Base-by-base conservation (phyloP, 2,329 filamentous ascomycete species). In the Sarocladiaceae sp. region DNA sequence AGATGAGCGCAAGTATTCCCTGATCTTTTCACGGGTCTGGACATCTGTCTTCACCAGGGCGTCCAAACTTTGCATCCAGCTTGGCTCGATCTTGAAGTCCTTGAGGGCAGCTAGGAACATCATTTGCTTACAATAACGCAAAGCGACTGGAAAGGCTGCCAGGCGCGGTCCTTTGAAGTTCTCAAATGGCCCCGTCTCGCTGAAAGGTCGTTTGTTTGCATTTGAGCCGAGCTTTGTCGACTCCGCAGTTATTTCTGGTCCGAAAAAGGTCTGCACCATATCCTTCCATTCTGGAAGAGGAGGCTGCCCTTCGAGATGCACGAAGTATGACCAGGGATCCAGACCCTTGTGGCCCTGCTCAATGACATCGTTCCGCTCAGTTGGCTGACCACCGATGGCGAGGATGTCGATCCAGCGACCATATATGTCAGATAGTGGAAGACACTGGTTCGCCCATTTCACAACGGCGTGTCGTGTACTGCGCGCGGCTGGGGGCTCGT, bases 291-390 rank as follows among this genome's bases (percentile, higher is more conserved):
- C 70, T 2, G 76, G 82, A 15, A 79, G 50, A 54, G 64, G 39
- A 3, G 70, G 64, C 36, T 67, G 68, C 31, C 61, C 62, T n/a
- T 67, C 71, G 36, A 73, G 69, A 36, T 79, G 73, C 20, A 71
- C 70, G 50, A 69, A 70, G 54, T 75, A 73, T 0, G 72, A 78
- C 77, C 77, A 80, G 12, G 82, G 81, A 60, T 96, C 90, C 3
- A 97, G 76, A 1, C 94, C 94, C 66, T 90, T 92, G 55, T 83
- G 85, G 2, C 91, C 94, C 70, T 97, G 93, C 64, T 99, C 94
- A 1, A 89, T 71, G 3, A 97, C 84, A 63, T 97, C 93, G 55
- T 85, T 87, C 42, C 88, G 82, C 64, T 92, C 87, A 49, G 83
- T 79, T 2, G 72, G 68, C 3, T 78, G 77, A 12, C 84, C 84